Percentiles rank a stretch among this genome's conserved stretches.
These are phyloP conservation scores for Setomelanomma holmii DNA, from an alignment of 2,329 filamentous ascomycete genomes.

Conservation along the genomic window DNA sequence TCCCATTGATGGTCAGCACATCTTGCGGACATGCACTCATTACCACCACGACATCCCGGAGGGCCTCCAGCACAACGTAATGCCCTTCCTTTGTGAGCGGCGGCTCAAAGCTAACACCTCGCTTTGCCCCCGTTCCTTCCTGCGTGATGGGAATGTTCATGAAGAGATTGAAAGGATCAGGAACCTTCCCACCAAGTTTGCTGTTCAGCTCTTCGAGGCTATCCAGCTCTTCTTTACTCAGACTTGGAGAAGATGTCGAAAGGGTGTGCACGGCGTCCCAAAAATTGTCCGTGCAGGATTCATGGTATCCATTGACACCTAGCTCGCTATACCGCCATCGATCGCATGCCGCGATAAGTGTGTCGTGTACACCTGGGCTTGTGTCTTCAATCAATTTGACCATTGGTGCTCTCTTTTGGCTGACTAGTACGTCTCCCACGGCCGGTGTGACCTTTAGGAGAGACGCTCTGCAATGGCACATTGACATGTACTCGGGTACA, in stretches of 20 bases:
- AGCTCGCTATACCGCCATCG: constrained; percentile 44
- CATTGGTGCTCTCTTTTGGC: constrained; percentile 43
- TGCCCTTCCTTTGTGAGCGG: constrained; percentile 52
- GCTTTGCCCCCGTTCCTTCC: constrained; percentile 45
- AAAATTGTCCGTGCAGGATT: constrained; percentile 47
- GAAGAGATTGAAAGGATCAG: constrained; percentile 49
- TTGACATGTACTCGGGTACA: constrained; percentile 44
- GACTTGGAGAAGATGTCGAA: constrained; percentile 4
- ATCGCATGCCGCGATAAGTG: constrained; percentile 46
- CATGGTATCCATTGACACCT: constrained; percentile 41
- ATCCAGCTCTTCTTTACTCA: constrained; percentile 21
- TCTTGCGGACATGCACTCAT: constrained; percentile 58
- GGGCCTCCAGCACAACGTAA: constrained; percentile 53
- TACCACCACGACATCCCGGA: constrained; percentile 55
- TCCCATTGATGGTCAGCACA: constrained; percentile 53
- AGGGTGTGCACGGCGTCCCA: constrained; percentile 37
- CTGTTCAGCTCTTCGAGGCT: constrained; percentile 28
- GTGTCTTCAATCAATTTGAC: constrained; percentile 45
- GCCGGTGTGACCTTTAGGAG: constrained; percentile 36
- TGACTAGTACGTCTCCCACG: constrained; percentile 40
- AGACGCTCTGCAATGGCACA: constrained; percentile 44
- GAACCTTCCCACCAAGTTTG: constrained; percentile 34
- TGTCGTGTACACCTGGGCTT: constrained; percentile 44
- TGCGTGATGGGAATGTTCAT: constrained; percentile 56
- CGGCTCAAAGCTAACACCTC: constrained; percentile 48